A percentile compares a stretch with the other conserved stretches of the same genome.
Evolutionary conservation across 805 yeast genomes (phyloP).

Genomic region (Wickerhamiella parazyma): DNA sequence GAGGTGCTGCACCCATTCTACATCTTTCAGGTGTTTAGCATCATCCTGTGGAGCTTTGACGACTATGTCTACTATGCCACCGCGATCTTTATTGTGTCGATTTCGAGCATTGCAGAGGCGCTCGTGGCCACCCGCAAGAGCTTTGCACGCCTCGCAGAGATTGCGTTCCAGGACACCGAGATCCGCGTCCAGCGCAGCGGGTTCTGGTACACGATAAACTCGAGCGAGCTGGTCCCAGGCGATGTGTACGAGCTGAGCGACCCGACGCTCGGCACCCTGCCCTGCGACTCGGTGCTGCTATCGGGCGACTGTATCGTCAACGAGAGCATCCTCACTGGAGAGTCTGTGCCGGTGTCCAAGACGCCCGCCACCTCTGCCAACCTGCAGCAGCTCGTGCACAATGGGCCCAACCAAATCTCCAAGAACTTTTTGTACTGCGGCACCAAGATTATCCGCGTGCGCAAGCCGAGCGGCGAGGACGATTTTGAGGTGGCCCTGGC

Average conservation of each 20-base stretch:
- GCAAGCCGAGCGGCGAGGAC: slow-evolving; percentile 40
- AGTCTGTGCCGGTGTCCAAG: slow-evolving; percentile 92
- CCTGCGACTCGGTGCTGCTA: slow-evolving; percentile 78
- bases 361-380: slow-evolving; percentile 49
- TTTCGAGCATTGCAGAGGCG: slow-evolving; percentile 66
- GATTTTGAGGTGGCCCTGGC: slow-evolving; percentile 69
- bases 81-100: slow-evolving; percentile 78
- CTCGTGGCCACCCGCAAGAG: slow-evolving; percentile 75
- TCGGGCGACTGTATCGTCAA: slow-evolving; percentile 94
- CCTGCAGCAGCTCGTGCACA: slow-evolving; percentile 42
- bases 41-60: slow-evolving; percentile 82
- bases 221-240: slow-evolving; percentile 84
- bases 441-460: slow-evolving; percentile 73
- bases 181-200: slow-evolving; percentile 86
- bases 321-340: slow-evolving; percentile 97
- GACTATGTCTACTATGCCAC: slow-evolving; percentile 86
- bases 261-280: slow-evolving; percentile 57
- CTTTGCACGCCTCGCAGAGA: slow-evolving; percentile 52
- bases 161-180: slow-evolving; percentile 63
- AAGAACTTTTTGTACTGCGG: slow-evolving; percentile 60
- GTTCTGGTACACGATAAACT: slow-evolving; percentile 73
- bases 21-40: slow-evolving; percentile 85
- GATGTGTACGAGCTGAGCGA: slow-evolving; percentile 88
- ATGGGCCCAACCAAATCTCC: slow-evolving; percentile 20
- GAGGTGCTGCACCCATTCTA: slow-evolving; percentile 94